Base-by-base conservation (phyloP, 2,329 filamentous ascomycete genomes). In the Whalleya microplaca region DNA sequence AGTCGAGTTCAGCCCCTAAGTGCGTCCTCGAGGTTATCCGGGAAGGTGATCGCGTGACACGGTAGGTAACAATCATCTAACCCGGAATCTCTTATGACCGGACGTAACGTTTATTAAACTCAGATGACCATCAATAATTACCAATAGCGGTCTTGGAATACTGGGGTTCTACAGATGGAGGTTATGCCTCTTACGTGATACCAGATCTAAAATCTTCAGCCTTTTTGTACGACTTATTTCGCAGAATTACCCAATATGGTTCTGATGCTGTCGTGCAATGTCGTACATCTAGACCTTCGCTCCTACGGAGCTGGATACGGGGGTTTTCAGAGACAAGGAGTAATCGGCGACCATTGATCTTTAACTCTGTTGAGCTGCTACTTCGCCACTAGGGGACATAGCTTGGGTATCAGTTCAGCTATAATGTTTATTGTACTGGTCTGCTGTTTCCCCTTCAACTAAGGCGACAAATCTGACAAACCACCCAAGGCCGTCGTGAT, bases 241-340 rank as follows among this genome's bases (percentile, higher is more conserved):
- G 32, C 8, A 37, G 32, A 37, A 12, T 37, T 37, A 12, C 32
- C 48, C 45, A 41, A 32, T 47, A 55, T 49, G 37, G 41, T 21
- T 51, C 45, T 41, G 47, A 45, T 27, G 7, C 47, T 43, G 56
- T 37, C 29, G 40, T 52, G 41, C 32, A 45, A 43, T 20, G 48
- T 52, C 23, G 23, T 19, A 54, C 29, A 2, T 19, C 40, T 2
- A 21, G 21, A 8, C 18, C 32, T 45, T 41, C 19, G 41, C 27
- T 20, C 21, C 27, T 19, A 37, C 14, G 14, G n/a, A 19, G 29
- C n/a, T 21, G 20, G 47, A 21, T 43, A 12, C 16, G 12, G 16
- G 21, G 20, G 4, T 37, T 10, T 23, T 21, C 47, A 21, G n/a
- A 21, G 20, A 20, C 42, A 40, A 21, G 44, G 21, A 47, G 8